Conservation (phyloP, 805 yeast species). For the Saturnispora mendoncae region DNA sequence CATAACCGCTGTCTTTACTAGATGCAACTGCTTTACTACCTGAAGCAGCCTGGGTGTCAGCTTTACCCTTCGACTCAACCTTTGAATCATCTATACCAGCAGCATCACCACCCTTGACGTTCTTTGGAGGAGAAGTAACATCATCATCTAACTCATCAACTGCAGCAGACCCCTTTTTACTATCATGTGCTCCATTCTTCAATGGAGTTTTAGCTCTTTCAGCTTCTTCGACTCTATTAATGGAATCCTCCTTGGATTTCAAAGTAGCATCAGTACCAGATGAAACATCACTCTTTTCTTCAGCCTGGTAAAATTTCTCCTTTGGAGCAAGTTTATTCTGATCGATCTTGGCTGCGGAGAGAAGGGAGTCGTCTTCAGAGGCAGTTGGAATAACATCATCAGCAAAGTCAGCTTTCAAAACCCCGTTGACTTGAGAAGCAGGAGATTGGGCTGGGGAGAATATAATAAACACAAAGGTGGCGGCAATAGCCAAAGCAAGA, state of each 20-base stretch:
- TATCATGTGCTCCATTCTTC: neutral
- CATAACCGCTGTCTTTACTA: constrained; percentile 30
- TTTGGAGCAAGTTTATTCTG: constrained; percentile 12
- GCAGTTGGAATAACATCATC: constrained; percentile 8
- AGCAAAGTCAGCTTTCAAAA: constrained; percentile 10
- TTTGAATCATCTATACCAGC: neutral
- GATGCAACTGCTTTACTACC: neutral
- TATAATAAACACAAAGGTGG: constrained; percentile 6
- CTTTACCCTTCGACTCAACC: neutral
- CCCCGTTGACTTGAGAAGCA: neutral
- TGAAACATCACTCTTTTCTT: constrained; percentile 8
- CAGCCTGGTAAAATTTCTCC: constrained; percentile 6
- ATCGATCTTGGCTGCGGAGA: constrained; percentile 15
- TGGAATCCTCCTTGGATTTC: constrained; percentile 11
- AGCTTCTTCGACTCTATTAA: constrained; percentile 7
- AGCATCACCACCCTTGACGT: constrained; percentile 1
- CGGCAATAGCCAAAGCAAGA: constrained; percentile 10
- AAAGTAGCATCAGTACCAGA: constrained; percentile 16
- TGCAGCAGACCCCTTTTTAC: neutral
- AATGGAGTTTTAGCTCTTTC: constrained; percentile 1
- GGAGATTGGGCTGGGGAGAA: neutral
- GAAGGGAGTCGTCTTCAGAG: constrained; percentile 9
- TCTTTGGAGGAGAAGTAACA: neutral
- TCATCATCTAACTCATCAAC: neutral
- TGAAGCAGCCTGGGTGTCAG: neutral